A percentile compares a stretch with the other conserved stretches of the same genome.
These are phyloP conservation scores for Bipolaris sorokiniana DNA, from an alignment of 2,329 filamentous ascomycete genomes.

Conservation along the genomic window DNA sequence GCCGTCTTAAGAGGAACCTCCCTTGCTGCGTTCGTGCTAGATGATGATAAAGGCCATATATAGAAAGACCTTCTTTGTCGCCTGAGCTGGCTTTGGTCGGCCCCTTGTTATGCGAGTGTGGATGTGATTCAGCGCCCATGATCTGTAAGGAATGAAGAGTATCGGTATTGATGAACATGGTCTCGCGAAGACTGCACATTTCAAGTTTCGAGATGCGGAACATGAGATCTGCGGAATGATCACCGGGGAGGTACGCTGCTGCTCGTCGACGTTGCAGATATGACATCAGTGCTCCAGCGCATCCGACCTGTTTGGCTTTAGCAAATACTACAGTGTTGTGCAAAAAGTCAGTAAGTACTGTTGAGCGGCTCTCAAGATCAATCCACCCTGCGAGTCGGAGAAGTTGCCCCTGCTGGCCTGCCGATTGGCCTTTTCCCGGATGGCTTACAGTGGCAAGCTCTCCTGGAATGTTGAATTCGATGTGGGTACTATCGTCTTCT, in stretches of 20 bases:
- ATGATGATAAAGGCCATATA: slow-evolving; percentile 81
- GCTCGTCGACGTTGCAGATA: slow-evolving; percentile 75
- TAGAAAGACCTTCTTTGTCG: slow-evolving; percentile 79
- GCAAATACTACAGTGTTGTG: background rate
- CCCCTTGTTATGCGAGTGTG: slow-evolving; percentile 78
- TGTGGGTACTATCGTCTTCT: slow-evolving; percentile 54
- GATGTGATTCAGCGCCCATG: slow-evolving; percentile 80
- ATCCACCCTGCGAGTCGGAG: slow-evolving; percentile 73
- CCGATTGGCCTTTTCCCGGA: slow-evolving; percentile 55
- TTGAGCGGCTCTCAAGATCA: slow-evolving; percentile 74
- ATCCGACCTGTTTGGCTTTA: slow-evolving; percentile 67
- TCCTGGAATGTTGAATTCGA: slow-evolving; percentile 68
- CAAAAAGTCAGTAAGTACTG: slow-evolving; percentile 59
- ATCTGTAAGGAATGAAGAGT: slow-evolving; percentile 85
- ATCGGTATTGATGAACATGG: slow-evolving; percentile 80
- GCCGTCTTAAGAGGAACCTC: slow-evolving; percentile 72
- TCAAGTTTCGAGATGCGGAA: slow-evolving; percentile 70
- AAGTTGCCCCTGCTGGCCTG: slow-evolving; percentile 66
- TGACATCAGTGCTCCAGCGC: slow-evolving; percentile 83
- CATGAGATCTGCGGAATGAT: slow-evolving; percentile 59
- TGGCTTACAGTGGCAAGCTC: slow-evolving; percentile 50
- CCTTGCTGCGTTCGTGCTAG: slow-evolving; percentile 82
- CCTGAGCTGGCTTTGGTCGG: slow-evolving; percentile 65
- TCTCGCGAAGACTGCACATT: slow-evolving; percentile 73
- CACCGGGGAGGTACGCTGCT: slow-evolving; percentile 66